A percentile compares a stretch with the other conserved stretches of the same genome.
phyloP scores from a whole-genome alignment of 2,329 filamentous ascomycete genomes.

The Fusarium sp. region DNA sequence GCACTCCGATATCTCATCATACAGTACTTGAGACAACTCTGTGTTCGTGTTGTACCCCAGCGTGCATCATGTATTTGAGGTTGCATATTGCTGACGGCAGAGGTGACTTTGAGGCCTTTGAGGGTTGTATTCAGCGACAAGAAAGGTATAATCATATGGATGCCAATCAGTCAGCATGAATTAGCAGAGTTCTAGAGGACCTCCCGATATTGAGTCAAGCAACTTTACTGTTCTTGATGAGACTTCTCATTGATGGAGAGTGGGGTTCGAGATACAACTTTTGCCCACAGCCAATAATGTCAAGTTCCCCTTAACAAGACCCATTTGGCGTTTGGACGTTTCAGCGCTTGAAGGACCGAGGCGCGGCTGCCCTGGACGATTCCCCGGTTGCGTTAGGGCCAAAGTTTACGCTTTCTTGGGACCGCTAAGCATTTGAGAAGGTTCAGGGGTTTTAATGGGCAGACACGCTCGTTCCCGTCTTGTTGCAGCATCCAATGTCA shows the following conservation, averaged over 20 bases:
- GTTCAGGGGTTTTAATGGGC: slow-evolving; percentile 41
- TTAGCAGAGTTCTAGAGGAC: background rate
- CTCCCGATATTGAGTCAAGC: background rate
- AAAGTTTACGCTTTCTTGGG: background rate
- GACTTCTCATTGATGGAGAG: slow-evolving; percentile 4
- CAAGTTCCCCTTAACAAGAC: slow-evolving; percentile 30
- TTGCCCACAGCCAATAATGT: slow-evolving; percentile 18
- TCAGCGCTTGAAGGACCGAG: slow-evolving; percentile 29
- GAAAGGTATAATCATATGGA: background rate
- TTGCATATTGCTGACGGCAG: background rate
- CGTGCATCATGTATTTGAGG: slow-evolving; percentile 19
- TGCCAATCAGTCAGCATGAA: background rate
- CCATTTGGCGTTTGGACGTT: slow-evolving; percentile 31
- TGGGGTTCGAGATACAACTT: background rate
- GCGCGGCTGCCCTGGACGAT: slow-evolving; percentile 28
- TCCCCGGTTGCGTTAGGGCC: slow-evolving; percentile 38
- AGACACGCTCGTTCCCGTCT: slow-evolving; percentile 3
- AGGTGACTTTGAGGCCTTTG: slow-evolving; percentile 13
- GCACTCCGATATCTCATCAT: background rate
- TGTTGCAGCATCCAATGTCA: background rate
- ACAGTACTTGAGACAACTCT: background rate
- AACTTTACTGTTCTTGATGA: slow-evolving; percentile 7
- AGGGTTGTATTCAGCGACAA: background rate
- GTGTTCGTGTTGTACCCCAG: slow-evolving; percentile 9
- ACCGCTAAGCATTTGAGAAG: slow-evolving; percentile 28